Base-by-base conservation (phyloP, 768 basidiomycete species). In the Psilocybe cubensis region DNA sequence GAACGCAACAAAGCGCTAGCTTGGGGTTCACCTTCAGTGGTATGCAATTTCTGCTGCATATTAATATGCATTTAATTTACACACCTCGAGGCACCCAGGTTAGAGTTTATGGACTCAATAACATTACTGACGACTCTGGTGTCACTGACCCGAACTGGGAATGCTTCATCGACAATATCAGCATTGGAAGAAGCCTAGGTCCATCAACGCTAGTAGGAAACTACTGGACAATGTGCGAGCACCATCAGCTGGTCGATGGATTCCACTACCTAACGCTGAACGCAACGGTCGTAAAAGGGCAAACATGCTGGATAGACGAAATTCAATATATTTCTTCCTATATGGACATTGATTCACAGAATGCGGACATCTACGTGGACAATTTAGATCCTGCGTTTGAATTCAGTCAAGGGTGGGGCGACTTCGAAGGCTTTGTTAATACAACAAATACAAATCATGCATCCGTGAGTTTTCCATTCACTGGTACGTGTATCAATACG, bases 241-340 rank as follows among this genome's bases (percentile, higher is more conserved):
- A 42, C 1, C 28, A 63, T 29, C 21, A 29, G 33, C 45, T 72
- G 11, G 31, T 44, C 3, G 62, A 70, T 20, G 71, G 68, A 7
- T 55, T 62, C 1, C 74, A 75, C 52, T 40, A 38, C 6, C 33
- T 72, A 25, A 68, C 59, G 9, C 58, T 72, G 20, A 66, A 69
- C 14, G 68, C 66, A 18, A 64, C 65, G 14, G 64, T 63, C 9
- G 61, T 57, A 11, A 61, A 53, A 28, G 57, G 63, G 12, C 63
- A 68, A 40, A 63, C 69, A 1, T 72, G 71, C 57, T 74, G 70
- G 65, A 54, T 72, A 17, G 73, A 72, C 55, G 48, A 57, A 2
- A 56, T 72, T 23, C 46, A 64, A 21, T 74, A 71, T 44, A 54
- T 65, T 12, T 63, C 66, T 10, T 17, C 62, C 9, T 49, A 38